Evolutionary conservation across 2,329 filamentous ascomycete genomes (phyloP).

Genomic region (Penicillium sp.): DNA sequence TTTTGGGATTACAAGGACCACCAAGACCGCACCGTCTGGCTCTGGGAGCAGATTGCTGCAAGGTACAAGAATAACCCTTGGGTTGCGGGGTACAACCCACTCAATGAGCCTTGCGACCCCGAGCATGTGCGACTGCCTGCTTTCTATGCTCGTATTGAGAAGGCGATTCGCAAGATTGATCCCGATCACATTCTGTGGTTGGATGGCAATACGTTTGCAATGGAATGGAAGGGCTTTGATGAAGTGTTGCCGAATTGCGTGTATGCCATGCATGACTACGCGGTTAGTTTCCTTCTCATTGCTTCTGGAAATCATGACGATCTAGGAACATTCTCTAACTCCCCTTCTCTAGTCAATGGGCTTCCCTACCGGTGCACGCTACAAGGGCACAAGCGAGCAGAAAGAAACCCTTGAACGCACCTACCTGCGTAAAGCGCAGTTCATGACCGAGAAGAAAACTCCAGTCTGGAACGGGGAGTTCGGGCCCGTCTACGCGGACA

Average conservation of each 20-base stretch:
- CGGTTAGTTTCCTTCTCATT: constrained; percentile 19
- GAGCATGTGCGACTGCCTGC: constrained; percentile 45
- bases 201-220: constrained; percentile 46
- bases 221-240: constrained; percentile 47
- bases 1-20: constrained; percentile 53
- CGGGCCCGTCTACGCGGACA: constrained; percentile 41
- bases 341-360: constrained; percentile 34
- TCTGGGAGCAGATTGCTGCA: constrained; percentile 48
- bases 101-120: constrained; percentile 52
- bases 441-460: constrained; percentile 43
- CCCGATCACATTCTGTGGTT: constrained; percentile 47
- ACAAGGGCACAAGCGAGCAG: constrained; percentile 43
- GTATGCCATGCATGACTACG: constrained; percentile 47
- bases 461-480: constrained; percentile 56
- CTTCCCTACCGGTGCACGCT: constrained; percentile 42
- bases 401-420: constrained; percentile 41
- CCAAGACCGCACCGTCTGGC: constrained; percentile 50
- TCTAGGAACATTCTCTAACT: neutral
- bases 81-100: constrained; percentile 53
- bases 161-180: constrained; percentile 47
- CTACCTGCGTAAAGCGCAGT: constrained; percentile 49
- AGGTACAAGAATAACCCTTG: constrained; percentile 47
- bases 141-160: constrained; percentile 49
- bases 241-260: constrained; percentile 45
- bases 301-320: neutral